These are phyloP conservation scores for Pyrus hybrid DNA, from an alignment of 331 rosid species.

Conservation along the genomic window DNA sequence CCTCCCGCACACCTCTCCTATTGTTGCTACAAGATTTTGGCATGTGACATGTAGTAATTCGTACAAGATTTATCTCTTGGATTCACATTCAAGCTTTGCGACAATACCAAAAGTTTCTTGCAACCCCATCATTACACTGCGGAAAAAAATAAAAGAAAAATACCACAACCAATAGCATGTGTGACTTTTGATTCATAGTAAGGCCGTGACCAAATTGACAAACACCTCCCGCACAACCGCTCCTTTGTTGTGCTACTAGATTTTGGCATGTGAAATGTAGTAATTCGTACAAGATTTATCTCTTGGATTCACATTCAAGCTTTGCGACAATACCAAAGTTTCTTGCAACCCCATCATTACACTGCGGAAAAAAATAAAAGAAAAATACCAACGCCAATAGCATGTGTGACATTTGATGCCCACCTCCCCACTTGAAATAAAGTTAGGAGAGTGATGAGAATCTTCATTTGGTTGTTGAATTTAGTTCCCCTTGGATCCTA, in stretches of 20 bases:
- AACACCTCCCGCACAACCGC: conserved; percentile 12
- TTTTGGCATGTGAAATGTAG: conserved; percentile 15
- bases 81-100: conserved; percentile 18
- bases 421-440: no score
- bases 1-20: conserved; percentile 11
- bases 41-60: conserved; percentile 9
- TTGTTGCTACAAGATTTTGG: conserved; percentile 14
- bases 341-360: conserved; percentile 16
- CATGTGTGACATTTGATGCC: no score
- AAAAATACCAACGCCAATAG: no score
- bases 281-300: not conserved
- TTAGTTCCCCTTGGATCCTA: no score
- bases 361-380: not conserved
- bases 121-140: conserved; percentile 17
- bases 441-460: no score
- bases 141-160: no score
- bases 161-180: no score
- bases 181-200: conserved; percentile 16
- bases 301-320: conserved; percentile 15
- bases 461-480: no score
- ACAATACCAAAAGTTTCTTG: conserved; percentile 18
- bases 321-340: conserved; percentile 19
- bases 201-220: conserved; percentile 39
- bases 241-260: conserved; percentile 4
- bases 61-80: not conserved